Base-by-base conservation (phyloP, 2,329 filamentous ascomycete species). In the Penicillium sp. region DNA sequence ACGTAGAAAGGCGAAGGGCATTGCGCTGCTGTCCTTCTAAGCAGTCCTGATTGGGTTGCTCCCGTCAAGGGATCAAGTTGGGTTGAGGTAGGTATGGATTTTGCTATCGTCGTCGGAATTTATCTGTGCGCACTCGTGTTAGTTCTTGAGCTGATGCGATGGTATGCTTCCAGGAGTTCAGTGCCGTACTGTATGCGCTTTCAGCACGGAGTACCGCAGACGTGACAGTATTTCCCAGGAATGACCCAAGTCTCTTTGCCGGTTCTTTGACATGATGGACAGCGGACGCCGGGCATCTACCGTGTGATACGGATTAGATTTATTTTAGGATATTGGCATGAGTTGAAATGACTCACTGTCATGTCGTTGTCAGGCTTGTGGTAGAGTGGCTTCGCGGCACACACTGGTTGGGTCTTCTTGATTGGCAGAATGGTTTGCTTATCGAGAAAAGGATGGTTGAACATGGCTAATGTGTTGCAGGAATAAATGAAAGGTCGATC, bases 201-300 rank as follows among this genome's bases (percentile, higher is more conserved):
- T 70, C 64, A 70, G 49, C 70, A 76, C 73, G 50, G 72, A 62
- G 74, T 76, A 11, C 77, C 75, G 59, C 79, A 81, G 46, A 76
- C 67, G 65, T 80, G 79, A 62, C 79, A 81, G 64, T 76, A 73
- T 62, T 80, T 81, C n/a, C 79, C 79, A 6, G 79, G 79, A 58
- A 81, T 81, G 3, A 81, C 79, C 79, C 79, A 81, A 26, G 73
- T 70, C 66, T 79, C 78, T 56, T 75, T 67, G 26, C 78, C 77
- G 7, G 72, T 59, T 3, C 62, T 63, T 54, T 68, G 60, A 60
- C 79, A 81, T 19, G 65, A 76, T 31, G 78, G 78, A 61, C 79
- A 81, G 31, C 74, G 73, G 21, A 79, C 74, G 63, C 79, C 79
- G n/a, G 78, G 77, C 79, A 81, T 80, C 78, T 81, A 49, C 21